phyloP scores from a whole-genome alignment of 495 filamentous ascomycete genomes.

The Halenospora varia region DNA sequence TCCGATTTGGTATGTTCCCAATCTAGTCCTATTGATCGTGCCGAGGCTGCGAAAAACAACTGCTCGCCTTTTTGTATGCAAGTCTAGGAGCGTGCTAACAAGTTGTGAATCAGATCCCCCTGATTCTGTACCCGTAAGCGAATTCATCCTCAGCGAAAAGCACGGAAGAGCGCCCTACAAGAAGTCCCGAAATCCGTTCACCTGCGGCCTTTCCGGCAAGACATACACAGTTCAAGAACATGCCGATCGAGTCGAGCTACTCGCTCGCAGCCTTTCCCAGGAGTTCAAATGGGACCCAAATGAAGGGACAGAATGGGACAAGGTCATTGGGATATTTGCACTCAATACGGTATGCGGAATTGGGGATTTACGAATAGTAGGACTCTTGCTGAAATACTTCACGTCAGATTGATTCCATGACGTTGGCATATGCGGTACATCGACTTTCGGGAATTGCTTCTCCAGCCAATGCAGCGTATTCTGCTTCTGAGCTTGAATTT shows the following conservation, averaged over 20 bases:
- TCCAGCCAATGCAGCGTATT: constrained; percentile 83
- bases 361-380: not conserved
- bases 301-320: constrained; percentile 79
- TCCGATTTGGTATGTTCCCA: constrained; percentile 31
- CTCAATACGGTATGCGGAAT: constrained; percentile 66
- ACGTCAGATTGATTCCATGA: constrained; percentile 73
- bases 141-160: constrained; percentile 75
- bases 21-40: not conserved
- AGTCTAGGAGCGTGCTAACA: constrained; percentile 6
- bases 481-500: constrained; percentile 67
- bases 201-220: constrained; percentile 73
- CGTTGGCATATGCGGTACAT: constrained; percentile 73
- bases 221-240: constrained; percentile 65
- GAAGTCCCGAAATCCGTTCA: constrained; percentile 69
- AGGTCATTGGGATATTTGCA: constrained; percentile 71
- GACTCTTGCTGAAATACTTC: not conserved
- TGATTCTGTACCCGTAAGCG: constrained; percentile 69
- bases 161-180: constrained; percentile 64
- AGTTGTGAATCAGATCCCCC: constrained; percentile 34
- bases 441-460: constrained; percentile 69
- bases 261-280: constrained; percentile 68
- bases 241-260: constrained; percentile 59
- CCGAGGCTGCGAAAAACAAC: not conserved
- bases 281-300: constrained; percentile 74
- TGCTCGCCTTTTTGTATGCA: not conserved